Percentiles rank a stretch among this genome's conserved stretches.
Evolutionary conservation across 352 stramenopile genomes (phyloP).

Genomic region (Phytophthora tentaculata): DNA sequence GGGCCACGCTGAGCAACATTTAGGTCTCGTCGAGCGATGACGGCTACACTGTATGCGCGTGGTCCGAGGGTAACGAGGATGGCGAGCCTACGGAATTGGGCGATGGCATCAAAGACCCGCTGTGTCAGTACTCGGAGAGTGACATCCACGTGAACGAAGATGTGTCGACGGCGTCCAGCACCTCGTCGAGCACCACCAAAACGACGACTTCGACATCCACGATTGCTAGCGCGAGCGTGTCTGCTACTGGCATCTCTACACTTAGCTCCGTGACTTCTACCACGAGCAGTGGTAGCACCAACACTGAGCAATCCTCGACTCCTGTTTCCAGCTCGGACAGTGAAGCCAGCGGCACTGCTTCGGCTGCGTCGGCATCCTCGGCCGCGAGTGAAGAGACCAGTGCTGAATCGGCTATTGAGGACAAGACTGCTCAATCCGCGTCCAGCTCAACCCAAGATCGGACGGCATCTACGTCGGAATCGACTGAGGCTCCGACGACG

Average conservation of each 20-base stretch:
- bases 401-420: conserved; percentile 6
- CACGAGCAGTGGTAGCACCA: not conserved
- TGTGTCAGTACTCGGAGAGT: too few species aligned
- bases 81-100: conserved; percentile 42
- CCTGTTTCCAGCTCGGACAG: conserved; percentile 13
- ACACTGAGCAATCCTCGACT: conserved; percentile 9
- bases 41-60: conserved; percentile 32
- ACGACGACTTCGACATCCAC: conserved; percentile 6
- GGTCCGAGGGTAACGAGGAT: conserved; percentile 35
- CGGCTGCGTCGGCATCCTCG: too few species aligned
- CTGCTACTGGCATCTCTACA: not conserved
- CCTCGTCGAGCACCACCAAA: conserved; percentile 21
- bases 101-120: conserved; percentile 39
- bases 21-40: conserved; percentile 40
- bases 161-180: conserved; percentile 21
- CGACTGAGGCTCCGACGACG: conserved; percentile 14
- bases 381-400: not conserved
- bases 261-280: conserved; percentile 14
- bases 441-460: conserved; percentile 12
- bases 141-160: conserved; percentile 39
- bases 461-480: too few species aligned
- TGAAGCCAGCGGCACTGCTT: not conserved
- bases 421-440: conserved; percentile 11
- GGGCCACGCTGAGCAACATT: too few species aligned
- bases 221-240: too few species aligned